Evolutionary conservation across 2,329 filamentous ascomycete species (phyloP).

Genomic region (Aspergillus udagawae): DNA sequence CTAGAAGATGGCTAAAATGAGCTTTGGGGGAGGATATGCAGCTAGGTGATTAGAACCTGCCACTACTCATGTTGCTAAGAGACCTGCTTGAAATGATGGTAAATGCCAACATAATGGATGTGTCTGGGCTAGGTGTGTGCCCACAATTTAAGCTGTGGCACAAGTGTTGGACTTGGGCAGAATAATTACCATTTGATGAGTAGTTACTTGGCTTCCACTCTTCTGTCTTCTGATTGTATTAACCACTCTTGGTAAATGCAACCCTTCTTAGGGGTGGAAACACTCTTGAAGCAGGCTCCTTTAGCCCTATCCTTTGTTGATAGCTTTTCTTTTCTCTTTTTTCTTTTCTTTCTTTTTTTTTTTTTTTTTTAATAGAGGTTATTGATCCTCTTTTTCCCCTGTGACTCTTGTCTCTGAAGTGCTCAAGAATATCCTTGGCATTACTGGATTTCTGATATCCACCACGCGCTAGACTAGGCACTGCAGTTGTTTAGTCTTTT

Average conservation of each 20-base stretch:
- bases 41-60: constrained; percentile 11
- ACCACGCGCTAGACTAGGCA: not conserved
- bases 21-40: constrained; percentile 14
- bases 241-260: constrained; percentile 1
- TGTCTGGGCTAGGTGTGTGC: constrained; percentile 3
- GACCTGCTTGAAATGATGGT: not conserved
- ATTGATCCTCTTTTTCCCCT: not conserved
- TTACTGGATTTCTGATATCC: constrained; percentile 3
- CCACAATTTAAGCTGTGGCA: constrained; percentile 8
- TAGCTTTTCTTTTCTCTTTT: not conserved
- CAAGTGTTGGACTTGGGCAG: constrained; percentile 12
- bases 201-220: not conserved
- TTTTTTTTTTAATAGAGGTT: not conserved
- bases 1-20: not conserved
- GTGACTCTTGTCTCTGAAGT: not conserved
- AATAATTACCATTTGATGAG: not conserved
- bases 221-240: constrained; percentile 2
- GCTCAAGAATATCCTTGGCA: constrained; percentile 3
- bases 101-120: constrained; percentile 1
- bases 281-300: not conserved
- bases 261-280: not conserved
- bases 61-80: not conserved
- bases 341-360: not conserved
- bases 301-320: not conserved
- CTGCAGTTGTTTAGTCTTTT: constrained; percentile 2